Evolutionary conservation across 345 rosid species (phyloP).

Genomic region (Syzygium grande): DNA sequence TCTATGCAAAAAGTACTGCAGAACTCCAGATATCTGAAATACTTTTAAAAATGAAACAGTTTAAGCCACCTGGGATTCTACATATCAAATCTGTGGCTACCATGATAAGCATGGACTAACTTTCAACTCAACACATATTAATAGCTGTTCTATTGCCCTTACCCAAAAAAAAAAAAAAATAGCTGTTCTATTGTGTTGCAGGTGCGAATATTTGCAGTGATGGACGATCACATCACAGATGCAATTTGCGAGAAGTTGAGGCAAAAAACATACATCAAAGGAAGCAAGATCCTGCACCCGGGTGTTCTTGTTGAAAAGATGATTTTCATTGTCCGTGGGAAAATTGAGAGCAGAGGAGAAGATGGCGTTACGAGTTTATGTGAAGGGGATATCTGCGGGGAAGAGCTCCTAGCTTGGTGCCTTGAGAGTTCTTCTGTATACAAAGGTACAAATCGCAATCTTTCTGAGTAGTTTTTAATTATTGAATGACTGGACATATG

Average conservation of each 20-base stretch:
- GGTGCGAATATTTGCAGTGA: conserved; percentile 69
- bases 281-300: conserved; percentile 45
- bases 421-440: conserved; percentile 65
- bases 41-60: not conserved
- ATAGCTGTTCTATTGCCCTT: not conserved
- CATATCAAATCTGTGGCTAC: not conserved
- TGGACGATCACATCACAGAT: conserved; percentile 72
- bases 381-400: conserved; percentile 80
- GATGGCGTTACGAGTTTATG: conserved; percentile 35
- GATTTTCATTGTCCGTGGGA: conserved; percentile 86
- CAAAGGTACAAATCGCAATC: conserved; percentile 30
- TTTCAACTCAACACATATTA: not conserved
- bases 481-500: not conserved
- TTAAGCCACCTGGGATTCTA: not conserved
- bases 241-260: conserved; percentile 65
- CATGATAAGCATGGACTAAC: not conserved
- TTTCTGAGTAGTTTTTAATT: not conserved
- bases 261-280: conserved; percentile 60
- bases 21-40: not conserved
- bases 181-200: conserved; percentile 11
- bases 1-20: not conserved
- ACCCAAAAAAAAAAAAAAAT: too few species aligned
- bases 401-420: conserved; percentile 90
- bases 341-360: conserved; percentile 59
- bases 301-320: conserved; percentile 68